Conservation (phyloP, 345 rosid genomes). For the Streptanthus diversifolius region DNA sequence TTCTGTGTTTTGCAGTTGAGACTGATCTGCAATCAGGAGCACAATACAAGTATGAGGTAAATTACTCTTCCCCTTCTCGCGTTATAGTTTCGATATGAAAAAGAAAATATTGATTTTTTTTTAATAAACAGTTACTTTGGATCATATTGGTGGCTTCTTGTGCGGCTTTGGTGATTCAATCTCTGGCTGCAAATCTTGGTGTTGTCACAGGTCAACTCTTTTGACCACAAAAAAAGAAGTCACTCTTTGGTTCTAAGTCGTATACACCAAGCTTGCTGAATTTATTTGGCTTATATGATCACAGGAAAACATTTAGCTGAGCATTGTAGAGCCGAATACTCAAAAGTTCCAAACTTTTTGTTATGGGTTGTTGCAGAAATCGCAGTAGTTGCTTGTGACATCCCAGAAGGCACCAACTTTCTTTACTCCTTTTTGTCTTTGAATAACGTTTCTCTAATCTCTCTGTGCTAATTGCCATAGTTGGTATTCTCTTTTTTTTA, state of each 20-base stretch:
- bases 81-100: not conserved
- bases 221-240: not conserved
- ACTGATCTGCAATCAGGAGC: constrained; percentile 97
- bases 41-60: constrained; percentile 71
- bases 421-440: constrained; percentile 6
- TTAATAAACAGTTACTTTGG: constrained; percentile 70
- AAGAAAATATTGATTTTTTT: not conserved
- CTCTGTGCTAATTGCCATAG: not conserved
- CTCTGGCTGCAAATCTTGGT: constrained; percentile 91
- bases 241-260: not conserved
- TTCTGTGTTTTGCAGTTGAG: constrained; percentile 62
- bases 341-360: constrained; percentile 68
- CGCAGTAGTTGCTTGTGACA: constrained; percentile 92
- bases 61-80: not conserved
- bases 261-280: not conserved
- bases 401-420: constrained; percentile 69
- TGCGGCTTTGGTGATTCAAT: constrained; percentile 88
- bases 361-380: constrained; percentile 90
- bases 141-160: constrained; percentile 91
- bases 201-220: constrained; percentile 72
- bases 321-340: constrained; percentile 80
- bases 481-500: not conserved
- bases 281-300: not conserved
- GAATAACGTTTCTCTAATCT: not conserved
- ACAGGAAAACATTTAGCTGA: constrained; percentile 93